phyloP scores from a whole-genome alignment of 805 yeast genomes.

The Diddensiella caesifluorescens region DNA sequence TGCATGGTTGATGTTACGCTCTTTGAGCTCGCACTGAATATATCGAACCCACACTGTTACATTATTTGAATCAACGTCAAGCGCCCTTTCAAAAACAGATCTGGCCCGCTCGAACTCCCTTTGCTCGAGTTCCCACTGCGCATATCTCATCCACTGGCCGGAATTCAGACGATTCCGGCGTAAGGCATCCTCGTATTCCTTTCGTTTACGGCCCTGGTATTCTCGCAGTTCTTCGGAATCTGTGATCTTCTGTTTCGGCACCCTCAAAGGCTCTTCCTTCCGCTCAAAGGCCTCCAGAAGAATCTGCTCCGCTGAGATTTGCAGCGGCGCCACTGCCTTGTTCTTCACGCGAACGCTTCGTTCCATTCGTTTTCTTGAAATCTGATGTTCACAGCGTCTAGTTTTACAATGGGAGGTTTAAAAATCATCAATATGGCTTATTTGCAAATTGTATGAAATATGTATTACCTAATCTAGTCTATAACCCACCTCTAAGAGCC shows the following conservation, averaged over 20 bases:
- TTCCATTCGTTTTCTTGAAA: neutral
- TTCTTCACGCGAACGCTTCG: constrained; percentile 30
- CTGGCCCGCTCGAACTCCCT: constrained; percentile 75
- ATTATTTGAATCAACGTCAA: constrained; percentile 67
- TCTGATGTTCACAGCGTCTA: neutral
- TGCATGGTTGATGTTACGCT: constrained; percentile 78
- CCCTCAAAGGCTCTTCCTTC: constrained; percentile 37
- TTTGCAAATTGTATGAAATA: neutral
- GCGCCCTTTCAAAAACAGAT: constrained; percentile 81
- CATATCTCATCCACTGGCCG: constrained; percentile 91
- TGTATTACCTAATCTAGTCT: neutral
- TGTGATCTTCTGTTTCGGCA: constrained; percentile 43
- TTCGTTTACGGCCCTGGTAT: constrained; percentile 67
- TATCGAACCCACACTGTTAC: constrained; percentile 85
- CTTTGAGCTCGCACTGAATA: constrained; percentile 68
- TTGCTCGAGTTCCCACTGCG: constrained; percentile 78
- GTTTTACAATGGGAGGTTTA: neutral
- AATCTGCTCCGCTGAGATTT: constrained; percentile 61
- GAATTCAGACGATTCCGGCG: constrained; percentile 75
- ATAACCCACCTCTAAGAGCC: constrained; percentile 81
- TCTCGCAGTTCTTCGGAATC: constrained; percentile 81
- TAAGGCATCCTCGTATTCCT: constrained; percentile 81
- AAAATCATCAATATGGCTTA: too few species aligned
- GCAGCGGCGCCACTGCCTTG: constrained; percentile 44
- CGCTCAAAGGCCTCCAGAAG: constrained; percentile 56